These are phyloP conservation scores for Tephrocybe rancida DNA, from an alignment of 768 basidiomycete species.

Conservation along the genomic window DNA sequence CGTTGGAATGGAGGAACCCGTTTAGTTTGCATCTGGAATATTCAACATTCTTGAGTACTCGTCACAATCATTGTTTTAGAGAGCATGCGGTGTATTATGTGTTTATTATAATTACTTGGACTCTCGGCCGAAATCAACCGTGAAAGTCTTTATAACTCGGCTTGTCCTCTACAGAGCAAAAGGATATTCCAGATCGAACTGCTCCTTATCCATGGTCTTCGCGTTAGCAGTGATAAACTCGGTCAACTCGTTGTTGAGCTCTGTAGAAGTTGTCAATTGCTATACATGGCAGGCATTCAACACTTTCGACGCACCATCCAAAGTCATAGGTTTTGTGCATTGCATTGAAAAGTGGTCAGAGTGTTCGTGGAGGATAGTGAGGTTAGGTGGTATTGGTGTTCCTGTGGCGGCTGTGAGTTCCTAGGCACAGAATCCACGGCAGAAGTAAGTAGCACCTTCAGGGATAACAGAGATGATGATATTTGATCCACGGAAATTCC, in stretches of 20 bases:
- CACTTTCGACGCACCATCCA: conserved; percentile 1
- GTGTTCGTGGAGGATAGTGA: conserved; percentile 12
- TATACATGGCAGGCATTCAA: neutral
- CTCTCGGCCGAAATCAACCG: too few species aligned
- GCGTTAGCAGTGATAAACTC: conserved; percentile 2
- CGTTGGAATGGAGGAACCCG: conserved; percentile 50
- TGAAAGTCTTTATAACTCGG: too few species aligned
- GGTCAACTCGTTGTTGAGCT: conserved; percentile 10
- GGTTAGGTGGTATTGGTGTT: conserved; percentile 5
- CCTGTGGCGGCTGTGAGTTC: neutral
- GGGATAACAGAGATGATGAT: conserved; percentile 14
- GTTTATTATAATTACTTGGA: neutral
- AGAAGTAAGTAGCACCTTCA: neutral
- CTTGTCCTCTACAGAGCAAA: neutral
- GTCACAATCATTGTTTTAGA: neutral
- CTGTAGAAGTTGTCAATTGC: neutral
- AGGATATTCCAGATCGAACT: conserved; percentile 10
- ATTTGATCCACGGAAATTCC: conserved; percentile 11
- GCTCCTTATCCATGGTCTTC: conserved; percentile 12
- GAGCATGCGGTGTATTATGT: neutral
- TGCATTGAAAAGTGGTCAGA: conserved; percentile 12
- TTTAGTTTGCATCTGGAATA: conserved; percentile 12
- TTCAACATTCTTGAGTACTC: neutral
- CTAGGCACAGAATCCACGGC: neutral
- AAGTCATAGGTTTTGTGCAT: conserved; percentile 9